Conservation (phyloP, 108 stramenopile genomes). For the Cyclotella cryptica region DNA sequence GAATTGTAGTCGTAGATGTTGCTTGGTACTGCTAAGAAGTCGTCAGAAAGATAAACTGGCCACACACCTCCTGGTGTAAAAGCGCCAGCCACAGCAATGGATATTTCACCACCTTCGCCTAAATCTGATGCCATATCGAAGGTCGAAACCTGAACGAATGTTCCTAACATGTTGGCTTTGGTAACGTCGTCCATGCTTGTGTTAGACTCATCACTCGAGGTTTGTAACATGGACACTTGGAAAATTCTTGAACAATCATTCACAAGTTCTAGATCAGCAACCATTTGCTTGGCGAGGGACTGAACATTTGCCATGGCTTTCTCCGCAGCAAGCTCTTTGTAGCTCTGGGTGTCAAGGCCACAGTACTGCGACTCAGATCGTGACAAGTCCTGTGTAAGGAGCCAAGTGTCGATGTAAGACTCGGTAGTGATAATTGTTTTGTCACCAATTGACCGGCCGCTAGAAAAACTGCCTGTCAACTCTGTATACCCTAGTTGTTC, state of each 20-base stretch:
- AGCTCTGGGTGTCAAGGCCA: conserved; percentile 23
- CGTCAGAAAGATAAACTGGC: conserved; percentile 11
- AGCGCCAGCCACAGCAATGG: conserved; percentile 11
- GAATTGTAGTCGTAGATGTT: not conserved
- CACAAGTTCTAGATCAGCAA: conserved; percentile 27
- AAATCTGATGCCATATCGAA: conserved; percentile 33
- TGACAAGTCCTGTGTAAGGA: conserved; percentile 7
- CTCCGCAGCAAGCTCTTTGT: conserved; percentile 19
- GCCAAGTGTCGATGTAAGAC: conserved; percentile 27
- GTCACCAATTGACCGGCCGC: conserved; percentile 24
- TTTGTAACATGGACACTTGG: conserved; percentile 27
- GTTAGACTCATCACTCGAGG: too few species aligned
- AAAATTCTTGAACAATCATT: conserved; percentile 27
- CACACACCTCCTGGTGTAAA: conserved; percentile 4
- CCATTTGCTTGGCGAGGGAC: conserved; percentile 26
- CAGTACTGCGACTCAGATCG: conserved; percentile 30
- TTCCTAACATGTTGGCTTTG: not conserved
- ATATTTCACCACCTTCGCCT: conserved; percentile 9
- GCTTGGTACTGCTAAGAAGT: conserved; percentile 7
- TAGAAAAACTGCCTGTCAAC: conserved; percentile 19
- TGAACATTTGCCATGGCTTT: conserved; percentile 13
- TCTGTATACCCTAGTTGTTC: conserved; percentile 20
- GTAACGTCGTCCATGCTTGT: conserved; percentile 8
- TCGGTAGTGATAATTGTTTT: conserved; percentile 13
- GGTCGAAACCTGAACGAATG: conserved; percentile 16